Conservation (phyloP, 768 basidiomycete species). For the Collybia nuda region DNA sequence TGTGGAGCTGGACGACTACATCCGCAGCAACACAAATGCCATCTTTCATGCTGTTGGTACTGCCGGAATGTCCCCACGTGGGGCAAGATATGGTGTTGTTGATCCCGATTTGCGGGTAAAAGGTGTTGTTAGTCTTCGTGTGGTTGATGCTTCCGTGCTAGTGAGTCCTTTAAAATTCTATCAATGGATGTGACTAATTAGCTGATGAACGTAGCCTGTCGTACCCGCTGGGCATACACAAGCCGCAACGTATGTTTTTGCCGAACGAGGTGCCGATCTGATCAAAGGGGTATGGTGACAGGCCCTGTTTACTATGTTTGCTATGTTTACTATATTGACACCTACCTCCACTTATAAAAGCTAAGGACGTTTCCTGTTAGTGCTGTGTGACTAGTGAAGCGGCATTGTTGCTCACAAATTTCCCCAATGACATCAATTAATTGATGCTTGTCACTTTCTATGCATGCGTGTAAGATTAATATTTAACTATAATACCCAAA, state of each 20-base stretch:
- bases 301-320: not conserved
- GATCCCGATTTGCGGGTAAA: slow-evolving; percentile 24
- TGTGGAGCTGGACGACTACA: slow-evolving; percentile 16
- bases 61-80: slow-evolving; percentile 16
- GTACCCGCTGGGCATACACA: slow-evolving; percentile 25
- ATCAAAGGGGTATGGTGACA: slow-evolving; percentile 17
- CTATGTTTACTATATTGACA: too few species aligned
- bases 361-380: too few species aligned
- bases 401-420: too few species aligned
- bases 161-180: not conserved
- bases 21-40: slow-evolving; percentile 12
- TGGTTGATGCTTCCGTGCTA: slow-evolving; percentile 30
- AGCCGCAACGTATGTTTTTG: slow-evolving; percentile 23
- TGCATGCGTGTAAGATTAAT: too few species aligned
- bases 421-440: too few species aligned
- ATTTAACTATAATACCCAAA: too few species aligned
- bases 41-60: slow-evolving; percentile 24
- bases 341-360: too few species aligned
- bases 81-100: not conserved
- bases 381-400: too few species aligned
- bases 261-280: slow-evolving; percentile 26
- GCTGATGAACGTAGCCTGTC: slow-evolving; percentile 15
- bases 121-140: slow-evolving; percentile 24
- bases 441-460: too few species aligned
- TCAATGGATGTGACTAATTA: too few species aligned